A percentile compares a stretch with the other conserved stretches of the same genome.
These are phyloP conservation scores for Trametes polyzona DNA, from an alignment of 1,284 basidiomycete species.

Conservation along the genomic window DNA sequence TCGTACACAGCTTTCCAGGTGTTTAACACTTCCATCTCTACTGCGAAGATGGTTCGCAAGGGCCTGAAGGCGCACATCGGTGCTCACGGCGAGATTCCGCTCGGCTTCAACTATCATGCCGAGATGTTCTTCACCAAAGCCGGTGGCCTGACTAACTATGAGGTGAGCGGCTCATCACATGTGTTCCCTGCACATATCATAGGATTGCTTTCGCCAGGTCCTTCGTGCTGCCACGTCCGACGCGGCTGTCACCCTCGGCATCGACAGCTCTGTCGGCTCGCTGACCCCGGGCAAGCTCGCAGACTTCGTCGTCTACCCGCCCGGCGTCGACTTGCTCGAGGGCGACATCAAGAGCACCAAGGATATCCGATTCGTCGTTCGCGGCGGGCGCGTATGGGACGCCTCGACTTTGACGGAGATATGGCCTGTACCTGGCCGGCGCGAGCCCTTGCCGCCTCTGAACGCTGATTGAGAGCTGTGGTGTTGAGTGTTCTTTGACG, in stretches of 20 bases:
- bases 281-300: conserved; percentile 67
- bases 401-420: conserved; percentile 67
- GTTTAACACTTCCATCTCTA: conserved; percentile 69
- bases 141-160: conserved; percentile 58
- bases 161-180: conserved; percentile 36
- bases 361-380: conserved; percentile 55
- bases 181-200: neutral
- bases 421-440: conserved; percentile 66
- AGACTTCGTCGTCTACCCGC: conserved; percentile 66
- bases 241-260: conserved; percentile 66
- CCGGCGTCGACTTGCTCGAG: conserved; percentile 57
- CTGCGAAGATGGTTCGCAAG: conserved; percentile 65
- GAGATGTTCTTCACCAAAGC: conserved; percentile 67
- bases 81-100: conserved; percentile 75
- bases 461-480: conserved; percentile 53
- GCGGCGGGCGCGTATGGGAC: conserved; percentile 70
- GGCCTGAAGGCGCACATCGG: conserved; percentile 69
- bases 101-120: conserved; percentile 75
- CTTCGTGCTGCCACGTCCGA: conserved; percentile 66
- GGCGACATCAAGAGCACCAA: conserved; percentile 54
- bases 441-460: conserved; percentile 55
- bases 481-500: no score
- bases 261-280: conserved; percentile 62
- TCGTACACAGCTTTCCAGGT: conserved; percentile 55
- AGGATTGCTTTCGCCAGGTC: conserved; percentile 44